Evolutionary conservation across 768 basidiomycete genomes (phyloP).

Genomic region (Serpula lacrymans): DNA sequence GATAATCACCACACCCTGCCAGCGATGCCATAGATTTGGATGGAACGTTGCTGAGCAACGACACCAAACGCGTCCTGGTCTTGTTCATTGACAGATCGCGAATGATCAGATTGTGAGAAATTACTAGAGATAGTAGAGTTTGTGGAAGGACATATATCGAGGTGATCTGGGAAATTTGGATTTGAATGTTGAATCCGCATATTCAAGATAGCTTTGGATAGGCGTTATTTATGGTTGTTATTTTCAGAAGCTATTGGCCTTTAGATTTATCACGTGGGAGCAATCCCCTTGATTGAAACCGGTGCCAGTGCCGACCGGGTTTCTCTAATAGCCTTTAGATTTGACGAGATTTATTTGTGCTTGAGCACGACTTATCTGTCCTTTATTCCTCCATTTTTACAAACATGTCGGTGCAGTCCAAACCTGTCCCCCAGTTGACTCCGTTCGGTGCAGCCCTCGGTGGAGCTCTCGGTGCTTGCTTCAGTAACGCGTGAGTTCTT

Average conservation of each 20-base stretch:
- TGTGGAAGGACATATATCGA: constrained; percentile 34
- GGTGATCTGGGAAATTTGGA: constrained; percentile 39
- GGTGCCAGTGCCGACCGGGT: no score
- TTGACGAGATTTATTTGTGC: no score
- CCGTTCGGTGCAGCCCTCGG: constrained; percentile 88
- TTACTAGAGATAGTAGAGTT: constrained; percentile 15
- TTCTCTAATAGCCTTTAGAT: no score
- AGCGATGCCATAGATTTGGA: constrained; percentile 75
- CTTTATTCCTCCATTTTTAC: background rate
- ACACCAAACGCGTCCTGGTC: constrained; percentile 21
- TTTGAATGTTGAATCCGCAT: no score
- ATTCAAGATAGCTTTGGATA: no score
- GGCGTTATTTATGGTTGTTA: no score
- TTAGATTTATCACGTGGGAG: no score
- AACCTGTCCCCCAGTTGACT: constrained; percentile 62
- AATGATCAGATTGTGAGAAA: constrained; percentile 30
- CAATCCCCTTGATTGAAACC: no score
- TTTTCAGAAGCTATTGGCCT: no score
- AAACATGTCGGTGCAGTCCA: constrained; percentile 36
- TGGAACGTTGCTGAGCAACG: constrained; percentile 52
- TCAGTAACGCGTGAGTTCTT: constrained; percentile 81
- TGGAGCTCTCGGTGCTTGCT: constrained; percentile 90
- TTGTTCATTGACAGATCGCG: no score
- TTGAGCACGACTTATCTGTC: no score
- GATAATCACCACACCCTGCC: constrained; percentile 73